Percentiles rank a stretch among this genome's conserved stretches.
phyloP scores from a whole-genome alignment of 1,284 basidiomycete genomes.

The Irpex sp. region DNA sequence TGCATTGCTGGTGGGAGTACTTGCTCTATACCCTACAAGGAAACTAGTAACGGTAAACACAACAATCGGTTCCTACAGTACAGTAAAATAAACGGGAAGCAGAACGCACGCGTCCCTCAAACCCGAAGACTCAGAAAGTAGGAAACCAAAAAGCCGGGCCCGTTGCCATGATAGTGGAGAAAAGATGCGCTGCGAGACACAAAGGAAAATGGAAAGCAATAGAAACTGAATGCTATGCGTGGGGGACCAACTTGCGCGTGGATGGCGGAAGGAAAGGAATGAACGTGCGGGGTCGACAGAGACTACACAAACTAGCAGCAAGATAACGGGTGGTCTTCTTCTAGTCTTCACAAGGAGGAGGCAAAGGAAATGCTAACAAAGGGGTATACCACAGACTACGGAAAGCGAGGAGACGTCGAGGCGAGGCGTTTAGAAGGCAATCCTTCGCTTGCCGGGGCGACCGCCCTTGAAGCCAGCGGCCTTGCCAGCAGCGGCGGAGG shows the following conservation, averaged over 20 bases:
- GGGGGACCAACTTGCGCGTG: background rate
- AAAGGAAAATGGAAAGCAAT: background rate
- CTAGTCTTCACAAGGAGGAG: background rate
- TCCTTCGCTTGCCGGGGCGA: constrained; percentile 1
- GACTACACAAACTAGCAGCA: constrained; percentile 1
- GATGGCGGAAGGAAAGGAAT: background rate
- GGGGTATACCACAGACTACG: background rate
- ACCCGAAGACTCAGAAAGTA: background rate
- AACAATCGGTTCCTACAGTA: background rate
- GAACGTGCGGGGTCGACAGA: constrained; percentile 1
- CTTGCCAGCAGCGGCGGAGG: constrained; percentile 11
- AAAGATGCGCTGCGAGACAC: background rate
- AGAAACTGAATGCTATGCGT: background rate
- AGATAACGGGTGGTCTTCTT: background rate
- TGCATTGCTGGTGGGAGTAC: background rate
- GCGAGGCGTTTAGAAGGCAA: background rate
- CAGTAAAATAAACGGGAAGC: background rate
- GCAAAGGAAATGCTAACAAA: background rate
- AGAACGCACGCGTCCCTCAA: background rate
- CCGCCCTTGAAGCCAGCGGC: constrained; percentile 2
- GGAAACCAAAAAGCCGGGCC: background rate
- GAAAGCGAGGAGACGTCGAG: background rate
- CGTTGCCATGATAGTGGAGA: background rate
- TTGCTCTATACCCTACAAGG: background rate
- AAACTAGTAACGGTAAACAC: background rate